Percentiles rank a stretch among this genome's conserved stretches.
These are phyloP conservation scores for Suhomyces pyralidae DNA, from an alignment of 805 yeast species.

Conservation along the genomic window DNA sequence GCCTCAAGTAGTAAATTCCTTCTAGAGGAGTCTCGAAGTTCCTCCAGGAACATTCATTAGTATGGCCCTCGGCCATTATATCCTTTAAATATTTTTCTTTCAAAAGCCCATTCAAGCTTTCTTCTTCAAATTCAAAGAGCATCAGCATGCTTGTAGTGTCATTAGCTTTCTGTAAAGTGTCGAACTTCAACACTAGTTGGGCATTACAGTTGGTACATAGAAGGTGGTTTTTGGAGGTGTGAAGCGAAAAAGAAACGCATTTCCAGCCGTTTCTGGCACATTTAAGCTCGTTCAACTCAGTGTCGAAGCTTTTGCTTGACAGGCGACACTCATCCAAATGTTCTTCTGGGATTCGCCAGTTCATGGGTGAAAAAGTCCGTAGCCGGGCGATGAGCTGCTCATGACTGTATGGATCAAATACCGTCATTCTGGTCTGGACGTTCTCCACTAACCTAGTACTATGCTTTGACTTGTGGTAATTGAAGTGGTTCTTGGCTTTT, in stretches of 20 bases:
- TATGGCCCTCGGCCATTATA: conserved; percentile 26
- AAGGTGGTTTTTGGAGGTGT: conserved; percentile 28
- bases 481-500: conserved; percentile 34
- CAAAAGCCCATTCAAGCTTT: conserved; percentile 39
- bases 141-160: neutral
- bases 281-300: conserved; percentile 41
- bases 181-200: conserved; percentile 28
- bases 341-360: conserved; percentile 43
- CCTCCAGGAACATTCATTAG: conserved; percentile 35
- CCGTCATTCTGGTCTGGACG: conserved; percentile 13
- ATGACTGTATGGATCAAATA: conserved; percentile 39
- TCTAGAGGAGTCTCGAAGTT: conserved; percentile 31
- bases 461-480: conserved; percentile 32
- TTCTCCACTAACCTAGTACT: conserved; percentile 9
- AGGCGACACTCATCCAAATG: too few species aligned
- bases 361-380: conserved; percentile 40
- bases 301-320: neutral
- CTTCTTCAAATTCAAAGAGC: conserved; percentile 19
- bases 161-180: conserved; percentile 8
- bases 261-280: conserved; percentile 56
- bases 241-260: conserved; percentile 32
- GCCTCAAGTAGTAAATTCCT: conserved; percentile 34
- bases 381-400: conserved; percentile 38
- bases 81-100: conserved; percentile 22
- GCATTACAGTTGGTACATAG: conserved; percentile 32